phyloP scores from a whole-genome alignment of 768 basidiomycete genomes.

The Goffeauzyma gilvescens region DNA sequence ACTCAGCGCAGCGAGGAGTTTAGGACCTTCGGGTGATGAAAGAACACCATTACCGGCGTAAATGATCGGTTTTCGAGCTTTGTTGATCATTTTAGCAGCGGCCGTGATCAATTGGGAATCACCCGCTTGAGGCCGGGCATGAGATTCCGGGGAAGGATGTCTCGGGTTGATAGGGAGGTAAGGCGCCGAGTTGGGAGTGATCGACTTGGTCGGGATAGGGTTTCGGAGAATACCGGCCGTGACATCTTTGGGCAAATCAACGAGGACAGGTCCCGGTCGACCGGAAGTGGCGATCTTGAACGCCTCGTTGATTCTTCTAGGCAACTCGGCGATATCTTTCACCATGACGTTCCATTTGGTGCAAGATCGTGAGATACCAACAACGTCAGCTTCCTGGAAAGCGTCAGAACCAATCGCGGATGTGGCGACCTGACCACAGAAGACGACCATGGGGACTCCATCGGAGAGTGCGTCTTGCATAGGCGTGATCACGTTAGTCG shows the following conservation, averaged over 20 bases:
- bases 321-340: conserved; percentile 85
- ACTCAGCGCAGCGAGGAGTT: conserved; percentile 56
- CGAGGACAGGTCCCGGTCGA: conserved; percentile 89
- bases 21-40: conserved; percentile 59
- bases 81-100: conserved; percentile 79
- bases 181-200: conserved; percentile 56
- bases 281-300: conserved; percentile 98
- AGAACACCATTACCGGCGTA: conserved; percentile 87
- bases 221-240: conserved; percentile 77
- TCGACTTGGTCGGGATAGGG: conserved; percentile 65
- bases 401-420: conserved; percentile 97
- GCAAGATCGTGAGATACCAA: conserved; percentile 90
- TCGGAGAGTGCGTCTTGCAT: conserved; percentile 96
- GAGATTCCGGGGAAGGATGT: too few species aligned
- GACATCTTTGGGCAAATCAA: conserved; percentile 97
- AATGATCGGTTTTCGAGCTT: conserved; percentile 71
- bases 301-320: conserved; percentile 89
- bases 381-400: conserved; percentile 93
- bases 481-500: conserved; percentile 91
- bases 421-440: conserved; percentile 95
- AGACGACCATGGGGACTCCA: conserved; percentile 83
- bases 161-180: conserved; percentile 31
- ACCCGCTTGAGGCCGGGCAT: conserved; percentile 37
- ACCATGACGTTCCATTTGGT: conserved; percentile 99
- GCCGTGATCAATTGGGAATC: conserved; percentile 53